phyloP scores from a whole-genome alignment of 495 filamentous ascomycete species.

The Cercophora newfieldiana region DNA sequence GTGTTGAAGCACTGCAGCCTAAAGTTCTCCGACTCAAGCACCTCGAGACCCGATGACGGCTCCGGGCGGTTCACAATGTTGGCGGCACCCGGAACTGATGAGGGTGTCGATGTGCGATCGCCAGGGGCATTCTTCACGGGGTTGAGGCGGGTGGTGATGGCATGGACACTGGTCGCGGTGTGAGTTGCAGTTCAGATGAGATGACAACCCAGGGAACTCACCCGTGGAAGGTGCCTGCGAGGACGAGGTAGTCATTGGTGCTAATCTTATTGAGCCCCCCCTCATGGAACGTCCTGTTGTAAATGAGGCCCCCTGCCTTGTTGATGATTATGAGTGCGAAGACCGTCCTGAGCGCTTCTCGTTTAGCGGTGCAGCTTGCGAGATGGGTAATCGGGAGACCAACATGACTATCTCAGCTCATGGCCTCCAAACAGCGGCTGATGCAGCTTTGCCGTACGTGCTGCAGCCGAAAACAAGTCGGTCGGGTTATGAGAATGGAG shows the following conservation, averaged over 20 bases:
- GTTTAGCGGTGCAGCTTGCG: background rate
- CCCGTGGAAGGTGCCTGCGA: constrained; percentile 98
- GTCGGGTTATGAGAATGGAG: too few species aligned
- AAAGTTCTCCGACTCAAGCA: constrained; percentile 88
- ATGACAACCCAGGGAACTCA: constrained; percentile 30
- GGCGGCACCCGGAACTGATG: constrained; percentile 36
- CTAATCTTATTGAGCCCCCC: constrained; percentile 78
- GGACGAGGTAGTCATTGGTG: constrained; percentile 92
- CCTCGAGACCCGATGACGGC: constrained; percentile 74
- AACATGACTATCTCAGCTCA: background rate
- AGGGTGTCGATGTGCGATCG: constrained; percentile 32
- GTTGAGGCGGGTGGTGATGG: constrained; percentile 80
- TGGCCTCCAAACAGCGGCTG: background rate
- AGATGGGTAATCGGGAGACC: background rate
- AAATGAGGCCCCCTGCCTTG: constrained; percentile 95
- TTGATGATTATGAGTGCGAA: constrained; percentile 96
- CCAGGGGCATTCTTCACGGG: constrained; percentile 49
- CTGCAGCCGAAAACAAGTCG: too few species aligned
- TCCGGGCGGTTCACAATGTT: constrained; percentile 51
- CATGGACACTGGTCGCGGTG: constrained; percentile 65
- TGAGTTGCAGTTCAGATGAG: constrained; percentile 15
- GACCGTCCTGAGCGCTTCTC: constrained; percentile 66
- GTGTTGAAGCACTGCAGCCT: constrained; percentile 94
- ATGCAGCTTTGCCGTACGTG: too few species aligned
- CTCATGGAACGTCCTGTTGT: constrained; percentile 86